These are phyloP conservation scores for Aspergillus chevalieri DNA, from an alignment of 2,329 filamentous ascomycete genomes.

Conservation along the genomic window DNA sequence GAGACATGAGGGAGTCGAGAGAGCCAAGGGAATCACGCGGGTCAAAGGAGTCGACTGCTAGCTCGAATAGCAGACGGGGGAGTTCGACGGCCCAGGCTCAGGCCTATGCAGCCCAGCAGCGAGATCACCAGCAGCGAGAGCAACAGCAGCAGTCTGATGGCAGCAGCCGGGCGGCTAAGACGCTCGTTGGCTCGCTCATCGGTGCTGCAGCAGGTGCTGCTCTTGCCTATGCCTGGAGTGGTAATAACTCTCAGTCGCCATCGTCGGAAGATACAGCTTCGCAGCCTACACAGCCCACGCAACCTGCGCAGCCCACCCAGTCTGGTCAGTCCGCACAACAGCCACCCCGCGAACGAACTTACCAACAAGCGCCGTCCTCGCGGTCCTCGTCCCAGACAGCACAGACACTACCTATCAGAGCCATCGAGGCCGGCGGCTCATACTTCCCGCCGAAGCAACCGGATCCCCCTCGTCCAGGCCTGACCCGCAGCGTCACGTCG, in stretches of 20 bases:
- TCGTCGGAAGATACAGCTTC: constrained; percentile 14
- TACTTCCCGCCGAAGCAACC: constrained; percentile 18
- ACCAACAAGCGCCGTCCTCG: constrained; percentile 11
- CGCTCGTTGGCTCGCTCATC: constrained; percentile 67
- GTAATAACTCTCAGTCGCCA: constrained; percentile 39
- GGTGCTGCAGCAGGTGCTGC: constrained; percentile 74
- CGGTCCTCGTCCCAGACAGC: constrained; percentile 18
- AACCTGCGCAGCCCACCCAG: too few species aligned
- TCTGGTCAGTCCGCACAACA: constrained; percentile 2
- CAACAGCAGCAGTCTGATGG: constrained; percentile 14
- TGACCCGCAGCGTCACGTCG: constrained; percentile 30
- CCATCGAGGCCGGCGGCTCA: constrained; percentile 24
- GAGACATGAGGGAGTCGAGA: too few species aligned
- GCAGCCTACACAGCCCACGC: neutral
- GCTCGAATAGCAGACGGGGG: too few species aligned
- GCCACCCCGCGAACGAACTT: constrained; percentile 20
- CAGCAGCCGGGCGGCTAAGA: constrained; percentile 48
- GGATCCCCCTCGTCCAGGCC: constrained; percentile 24
- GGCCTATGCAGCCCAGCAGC: constrained; percentile 9
- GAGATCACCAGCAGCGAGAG: too few species aligned
- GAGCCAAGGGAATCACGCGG: too few species aligned
- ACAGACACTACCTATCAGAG: constrained; percentile 21
- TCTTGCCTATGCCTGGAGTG: constrained; percentile 66
- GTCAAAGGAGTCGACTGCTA: too few species aligned
- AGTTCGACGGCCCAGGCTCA: constrained; percentile 11